A percentile compares a stretch with the other conserved stretches of the same genome.
phyloP scores from a whole-genome alignment of 140 eudicot genomes.

The Artemisia princeps region DNA sequence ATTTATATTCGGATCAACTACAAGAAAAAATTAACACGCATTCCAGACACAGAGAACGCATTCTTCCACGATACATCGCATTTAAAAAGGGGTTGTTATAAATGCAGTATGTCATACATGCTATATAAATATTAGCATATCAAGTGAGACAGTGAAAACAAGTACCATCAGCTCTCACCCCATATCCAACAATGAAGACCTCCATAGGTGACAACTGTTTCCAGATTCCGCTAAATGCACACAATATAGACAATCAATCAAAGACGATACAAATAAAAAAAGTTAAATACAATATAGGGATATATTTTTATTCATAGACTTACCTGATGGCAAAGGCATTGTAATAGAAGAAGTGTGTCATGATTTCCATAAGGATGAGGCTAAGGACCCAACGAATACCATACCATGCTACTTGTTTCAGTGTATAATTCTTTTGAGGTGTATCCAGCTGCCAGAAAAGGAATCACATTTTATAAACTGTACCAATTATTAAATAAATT shows the following conservation, averaged over 20 bases:
- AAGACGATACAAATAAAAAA: background rate
- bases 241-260: constrained; percentile 17
- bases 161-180: constrained; percentile 67
- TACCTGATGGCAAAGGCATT: constrained; percentile 93
- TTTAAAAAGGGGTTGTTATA: too few relatives aligned
- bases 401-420: constrained; percentile 60
- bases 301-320: constrained; percentile 15
- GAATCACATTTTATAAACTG: background rate
- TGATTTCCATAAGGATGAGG: constrained; percentile 63
- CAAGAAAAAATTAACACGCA: too few relatives aligned
- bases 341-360: constrained; percentile 83
- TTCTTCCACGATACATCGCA: too few relatives aligned
- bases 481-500: background rate
- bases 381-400: constrained; percentile 83
- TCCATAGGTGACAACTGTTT: constrained; percentile 77
- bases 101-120: background rate
- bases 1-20: too few relatives aligned
- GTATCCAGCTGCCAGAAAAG: constrained; percentile 56
- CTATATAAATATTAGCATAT: background rate
- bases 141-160: constrained; percentile 16
- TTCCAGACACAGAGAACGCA: too few relatives aligned
- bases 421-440: constrained; percentile 65
- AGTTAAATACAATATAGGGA: background rate
- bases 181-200: constrained; percentile 90
- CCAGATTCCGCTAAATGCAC: constrained; percentile 68